Evolutionary conservation across 2,329 filamentous ascomycete species (phyloP).

Genomic region (Peltaster fructicola): DNA sequence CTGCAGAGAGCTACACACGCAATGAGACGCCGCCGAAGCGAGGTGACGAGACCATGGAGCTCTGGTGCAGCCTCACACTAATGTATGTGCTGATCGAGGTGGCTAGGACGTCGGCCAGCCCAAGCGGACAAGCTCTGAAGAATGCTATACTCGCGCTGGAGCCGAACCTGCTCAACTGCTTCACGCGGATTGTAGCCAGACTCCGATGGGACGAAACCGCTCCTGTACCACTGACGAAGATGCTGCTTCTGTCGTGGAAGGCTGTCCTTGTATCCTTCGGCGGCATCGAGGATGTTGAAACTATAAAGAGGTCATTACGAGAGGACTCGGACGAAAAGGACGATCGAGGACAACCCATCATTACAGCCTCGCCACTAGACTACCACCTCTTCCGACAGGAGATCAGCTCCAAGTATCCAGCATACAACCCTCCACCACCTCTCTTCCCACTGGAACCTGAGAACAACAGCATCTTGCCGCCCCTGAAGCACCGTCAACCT

Average conservation of each 20-base stretch:
- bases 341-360: constrained; percentile 51
- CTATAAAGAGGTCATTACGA: constrained; percentile 54
- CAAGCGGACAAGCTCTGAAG: constrained; percentile 12
- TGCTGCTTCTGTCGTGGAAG: constrained; percentile 75
- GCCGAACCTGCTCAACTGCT: constrained; percentile 52
- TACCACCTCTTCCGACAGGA: constrained; percentile 95
- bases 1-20: constrained; percentile 8
- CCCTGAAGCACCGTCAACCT: constrained; percentile 55
- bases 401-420: constrained; percentile 92
- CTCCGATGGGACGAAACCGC: constrained; percentile 41
- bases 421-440: constrained; percentile 77
- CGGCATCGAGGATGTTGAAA: constrained; percentile 52
- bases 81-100: constrained; percentile 33
- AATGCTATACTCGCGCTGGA: constrained; percentile 18
- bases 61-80: constrained; percentile 32
- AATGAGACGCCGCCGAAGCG: constrained; percentile 12
- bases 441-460: constrained; percentile 74
- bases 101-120: constrained; percentile 17
- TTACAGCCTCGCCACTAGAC: constrained; percentile 85
- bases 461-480: constrained; percentile 77
- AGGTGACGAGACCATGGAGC: constrained; percentile 21
- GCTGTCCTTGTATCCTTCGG: constrained; percentile 73
- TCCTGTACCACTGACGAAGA: constrained; percentile 35
- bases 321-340: constrained; percentile 39
- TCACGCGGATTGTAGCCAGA: constrained; percentile 42